These are phyloP conservation scores for Scleroderma citrinum DNA, from an alignment of 768 basidiomycete species.

Conservation along the genomic window DNA sequence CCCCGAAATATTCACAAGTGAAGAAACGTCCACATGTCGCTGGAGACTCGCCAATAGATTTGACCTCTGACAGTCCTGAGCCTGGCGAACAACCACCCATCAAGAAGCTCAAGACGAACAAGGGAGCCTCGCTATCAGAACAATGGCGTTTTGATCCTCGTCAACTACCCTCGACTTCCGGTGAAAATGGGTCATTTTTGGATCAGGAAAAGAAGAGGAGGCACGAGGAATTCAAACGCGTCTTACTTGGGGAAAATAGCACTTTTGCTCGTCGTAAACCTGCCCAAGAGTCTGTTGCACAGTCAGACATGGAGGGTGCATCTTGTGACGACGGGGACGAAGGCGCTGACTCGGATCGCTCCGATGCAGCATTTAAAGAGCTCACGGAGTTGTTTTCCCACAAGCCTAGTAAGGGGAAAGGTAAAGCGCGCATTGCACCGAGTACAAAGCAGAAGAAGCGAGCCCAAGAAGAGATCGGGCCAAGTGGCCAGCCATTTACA, in stretches of 20 bases:
- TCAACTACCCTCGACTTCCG: neutral
- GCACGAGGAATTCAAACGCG: constrained; percentile 46
- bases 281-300: constrained; percentile 8
- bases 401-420: constrained; percentile 30
- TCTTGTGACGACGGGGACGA: constrained; percentile 20
- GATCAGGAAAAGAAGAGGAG: constrained; percentile 42
- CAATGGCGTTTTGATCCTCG: constrained; percentile 43
- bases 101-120: constrained; percentile 24
- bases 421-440: constrained; percentile 27
- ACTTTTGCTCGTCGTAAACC: constrained; percentile 22
- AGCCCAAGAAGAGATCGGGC: constrained; percentile 44
- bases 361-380: constrained; percentile 41
- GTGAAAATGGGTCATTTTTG: neutral
- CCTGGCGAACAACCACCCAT: constrained; percentile 18
- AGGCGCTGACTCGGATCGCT: constrained; percentile 32
- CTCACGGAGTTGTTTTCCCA: constrained; percentile 44
- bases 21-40: constrained; percentile 25
- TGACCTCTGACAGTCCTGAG: constrained; percentile 41
- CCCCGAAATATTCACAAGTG: constrained; percentile 10
- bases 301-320: constrained; percentile 18
- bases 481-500: constrained; percentile 67
- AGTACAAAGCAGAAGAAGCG: constrained; percentile 28
- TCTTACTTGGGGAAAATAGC: constrained; percentile 44
- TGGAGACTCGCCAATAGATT: constrained; percentile 40
- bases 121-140: constrained; percentile 21